phyloP scores from a whole-genome alignment of 352 stramenopile genomes.

The Phytophthora tubulina region DNA sequence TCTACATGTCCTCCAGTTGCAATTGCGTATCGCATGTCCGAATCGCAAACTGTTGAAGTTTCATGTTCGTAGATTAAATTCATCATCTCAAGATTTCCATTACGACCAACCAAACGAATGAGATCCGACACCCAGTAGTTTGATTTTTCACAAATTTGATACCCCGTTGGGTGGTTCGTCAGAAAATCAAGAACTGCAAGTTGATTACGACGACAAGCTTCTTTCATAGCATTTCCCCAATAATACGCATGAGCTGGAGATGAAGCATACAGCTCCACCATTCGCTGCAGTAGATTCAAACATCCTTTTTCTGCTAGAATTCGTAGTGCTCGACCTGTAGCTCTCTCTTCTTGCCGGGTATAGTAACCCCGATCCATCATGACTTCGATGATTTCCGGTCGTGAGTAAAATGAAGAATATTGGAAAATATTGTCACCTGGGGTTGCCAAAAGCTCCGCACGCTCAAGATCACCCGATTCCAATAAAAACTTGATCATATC shows the following conservation, averaged over 20 bases:
- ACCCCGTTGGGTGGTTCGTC: background rate
- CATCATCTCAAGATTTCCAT: background rate
- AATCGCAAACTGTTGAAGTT: background rate
- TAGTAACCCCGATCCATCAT: background rate
- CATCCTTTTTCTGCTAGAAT: background rate
- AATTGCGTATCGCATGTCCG: background rate
- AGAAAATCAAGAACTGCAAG: background rate
- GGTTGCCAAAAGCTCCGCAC: background rate
- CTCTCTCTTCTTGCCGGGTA: background rate
- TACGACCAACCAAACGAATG: constrained; percentile 1
- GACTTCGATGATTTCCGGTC: background rate
- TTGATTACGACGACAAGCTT: background rate
- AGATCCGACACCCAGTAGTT: background rate
- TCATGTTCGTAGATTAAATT: background rate
- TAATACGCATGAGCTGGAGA: background rate
- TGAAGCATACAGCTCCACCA: background rate
- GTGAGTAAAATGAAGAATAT: background rate
- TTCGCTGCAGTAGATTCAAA: background rate
- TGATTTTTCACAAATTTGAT: background rate
- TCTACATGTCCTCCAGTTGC: background rate
- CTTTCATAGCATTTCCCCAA: background rate
- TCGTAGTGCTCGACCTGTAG: background rate
- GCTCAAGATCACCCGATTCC: background rate
- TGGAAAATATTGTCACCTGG: background rate
- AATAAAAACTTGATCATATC: background rate